These are phyloP conservation scores for Turnera subulata DNA, from an alignment of 345 rosid species.

Conservation along the genomic window DNA sequence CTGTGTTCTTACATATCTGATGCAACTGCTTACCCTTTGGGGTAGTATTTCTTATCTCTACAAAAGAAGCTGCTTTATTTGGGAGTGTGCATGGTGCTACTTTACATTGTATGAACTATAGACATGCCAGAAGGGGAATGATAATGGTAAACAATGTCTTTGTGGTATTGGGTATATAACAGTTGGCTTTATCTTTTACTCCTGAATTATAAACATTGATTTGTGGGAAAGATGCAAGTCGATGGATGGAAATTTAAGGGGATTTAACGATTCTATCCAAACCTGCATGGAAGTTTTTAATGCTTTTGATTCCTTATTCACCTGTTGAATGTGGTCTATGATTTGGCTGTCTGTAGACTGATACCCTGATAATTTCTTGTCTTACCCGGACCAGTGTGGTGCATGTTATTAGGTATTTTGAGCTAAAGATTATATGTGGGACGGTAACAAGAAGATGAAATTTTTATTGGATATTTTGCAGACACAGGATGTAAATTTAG, in stretches of 20 bases:
- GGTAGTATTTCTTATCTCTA: too few relatives aligned
- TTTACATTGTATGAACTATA: background rate
- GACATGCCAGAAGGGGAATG: background rate
- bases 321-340: background rate
- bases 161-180: background rate
- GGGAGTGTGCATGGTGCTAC: background rate
- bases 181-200: too few relatives aligned
- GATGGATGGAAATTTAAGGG: background rate
- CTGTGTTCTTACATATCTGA: background rate
- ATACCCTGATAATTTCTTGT: background rate
- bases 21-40: too few relatives aligned
- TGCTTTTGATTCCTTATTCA: background rate
- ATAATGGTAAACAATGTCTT: too few relatives aligned
- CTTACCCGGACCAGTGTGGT: too few relatives aligned
- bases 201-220: too few relatives aligned
- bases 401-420: too few relatives aligned
- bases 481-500: slow-evolving; percentile 55
- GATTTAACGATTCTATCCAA: background rate
- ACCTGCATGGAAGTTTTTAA: background rate
- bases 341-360: background rate
- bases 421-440: background rate
- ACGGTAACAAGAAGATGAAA: slow-evolving; percentile 9
- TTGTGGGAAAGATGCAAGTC: too few relatives aligned
- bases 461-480: slow-evolving; percentile 27
- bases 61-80: too few relatives aligned